Base-by-base conservation (phyloP, 2,329 filamentous ascomycete genomes). In the Cephalotrichum gorgonifer region DNA sequence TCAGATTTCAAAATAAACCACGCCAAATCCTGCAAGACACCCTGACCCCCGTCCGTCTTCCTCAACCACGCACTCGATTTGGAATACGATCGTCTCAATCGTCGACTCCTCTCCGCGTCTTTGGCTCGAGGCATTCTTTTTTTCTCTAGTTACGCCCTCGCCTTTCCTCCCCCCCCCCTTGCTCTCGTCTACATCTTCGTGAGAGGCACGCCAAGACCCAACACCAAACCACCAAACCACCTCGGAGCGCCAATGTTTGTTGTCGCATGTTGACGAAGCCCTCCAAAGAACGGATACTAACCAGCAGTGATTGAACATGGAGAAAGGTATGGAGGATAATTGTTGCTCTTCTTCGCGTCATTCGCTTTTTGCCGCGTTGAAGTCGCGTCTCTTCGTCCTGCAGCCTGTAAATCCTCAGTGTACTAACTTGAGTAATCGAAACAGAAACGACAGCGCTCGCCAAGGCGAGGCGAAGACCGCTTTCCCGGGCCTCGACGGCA, bases 401-500 rank as follows among this genome's bases (percentile, higher is more conserved):
- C 30, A n/a, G 27, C 5, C 33, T n/a, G 22, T 41, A 15, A n/a
- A 39, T 15, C 12, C 14, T 28, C 23, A 20, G 25, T 15, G 33
- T 26, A 33, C 45, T 47, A 27, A 47, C 28, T 25, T 15, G 23
- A 26, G 41, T 23, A 9, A 4, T 25, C 38, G 23, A 26, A n/a
- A 31, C 27, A 43, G 38, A 48, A 20, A 25, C 46, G 28, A 22
- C 35, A 11, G 59, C 59, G 48, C 57, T 57, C 46, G 56, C 59
- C 53, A 70, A 73, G 57, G 63, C 70, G 43, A 68, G 70, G 57
- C 75, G 72, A 60, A 71, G 75, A 53, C 68, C 75, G 31, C 68
- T 72, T 51, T 79, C 76, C 45, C 69, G 73, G 56, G 76, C 71
- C 47, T 79, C 76, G 28, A 79, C 76, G 26, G 71, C 75, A 22